phyloP scores from a whole-genome alignment of 2,329 filamentous ascomycete genomes.

The Coniochaeta pulveracea region DNA sequence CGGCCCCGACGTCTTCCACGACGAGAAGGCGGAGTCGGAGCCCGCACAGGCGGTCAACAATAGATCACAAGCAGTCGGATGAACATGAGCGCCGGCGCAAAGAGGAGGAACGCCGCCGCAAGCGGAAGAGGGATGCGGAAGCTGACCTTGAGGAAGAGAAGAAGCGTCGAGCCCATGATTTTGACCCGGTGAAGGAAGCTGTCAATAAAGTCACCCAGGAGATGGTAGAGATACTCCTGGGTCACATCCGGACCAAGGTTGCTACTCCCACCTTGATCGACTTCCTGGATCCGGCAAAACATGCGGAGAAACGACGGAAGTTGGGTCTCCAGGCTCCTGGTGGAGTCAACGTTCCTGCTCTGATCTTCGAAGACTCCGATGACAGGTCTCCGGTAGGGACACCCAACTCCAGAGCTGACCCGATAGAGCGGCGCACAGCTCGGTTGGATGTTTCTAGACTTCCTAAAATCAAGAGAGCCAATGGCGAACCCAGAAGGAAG shows the following conservation, averaged over 20 bases:
- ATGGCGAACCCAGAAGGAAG: slow-evolving; percentile 46
- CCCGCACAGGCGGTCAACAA: slow-evolving; percentile 20
- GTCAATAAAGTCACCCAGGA: slow-evolving; percentile 69
- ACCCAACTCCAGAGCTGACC: slow-evolving; percentile 51
- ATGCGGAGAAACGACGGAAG: slow-evolving; percentile 66
- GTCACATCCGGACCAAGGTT: slow-evolving; percentile 80
- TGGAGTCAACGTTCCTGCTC: slow-evolving; percentile 36
- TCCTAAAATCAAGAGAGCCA: slow-evolving; percentile 64
- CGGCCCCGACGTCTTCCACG: slow-evolving; percentile 16
- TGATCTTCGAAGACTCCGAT: slow-evolving; percentile 47
- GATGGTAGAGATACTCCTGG: slow-evolving; percentile 74
- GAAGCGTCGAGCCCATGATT: slow-evolving; percentile 70
- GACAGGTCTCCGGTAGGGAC: slow-evolving; percentile 54
- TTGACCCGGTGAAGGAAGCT: slow-evolving; percentile 84
- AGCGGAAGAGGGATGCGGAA: slow-evolving; percentile 69
- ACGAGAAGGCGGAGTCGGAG: slow-evolving; percentile 21
- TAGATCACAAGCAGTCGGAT: slow-evolving; percentile 45
- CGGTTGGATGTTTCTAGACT: slow-evolving; percentile 52
- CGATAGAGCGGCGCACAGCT: slow-evolving; percentile 47
- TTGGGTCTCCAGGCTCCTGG: slow-evolving; percentile 65
- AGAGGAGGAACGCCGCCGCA: slow-evolving; percentile 59
- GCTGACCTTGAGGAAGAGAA: slow-evolving; percentile 85
- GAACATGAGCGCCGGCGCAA: slow-evolving; percentile 54
- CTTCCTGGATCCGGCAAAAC: slow-evolving; percentile 72
- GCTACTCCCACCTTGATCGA: slow-evolving; percentile 71